These are phyloP conservation scores for Creolimax fragrantissima DNA, from an alignment of 78 protist species.

Conservation along the genomic window DNA sequence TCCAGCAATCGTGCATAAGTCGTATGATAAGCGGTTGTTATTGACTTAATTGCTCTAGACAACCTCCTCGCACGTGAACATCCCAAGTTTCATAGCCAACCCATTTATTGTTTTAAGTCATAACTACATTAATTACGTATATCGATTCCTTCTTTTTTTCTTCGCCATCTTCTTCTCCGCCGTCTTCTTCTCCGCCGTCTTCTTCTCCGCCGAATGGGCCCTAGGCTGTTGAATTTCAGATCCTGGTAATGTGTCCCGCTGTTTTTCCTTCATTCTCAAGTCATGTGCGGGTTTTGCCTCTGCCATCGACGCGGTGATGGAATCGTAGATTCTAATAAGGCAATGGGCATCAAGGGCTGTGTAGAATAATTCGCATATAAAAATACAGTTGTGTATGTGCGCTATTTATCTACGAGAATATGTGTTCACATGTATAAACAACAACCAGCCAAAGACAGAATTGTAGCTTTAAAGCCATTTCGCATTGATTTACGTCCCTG, in stretches of 20 bases:
- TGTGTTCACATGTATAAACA: background rate
- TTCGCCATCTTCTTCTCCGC: background rate
- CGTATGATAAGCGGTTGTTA: background rate
- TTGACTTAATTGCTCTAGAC: background rate
- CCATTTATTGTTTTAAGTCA: too few species aligned
- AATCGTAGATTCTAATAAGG: background rate
- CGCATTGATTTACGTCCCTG: background rate
- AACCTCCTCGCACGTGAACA: too few species aligned
- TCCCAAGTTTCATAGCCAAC: too few species aligned
- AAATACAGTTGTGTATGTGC: background rate
- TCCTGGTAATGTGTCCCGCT: background rate
- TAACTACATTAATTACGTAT: too few species aligned
- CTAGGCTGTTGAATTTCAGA: background rate
- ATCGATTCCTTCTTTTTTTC: background rate
- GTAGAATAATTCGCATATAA: background rate
- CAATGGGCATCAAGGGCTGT: background rate
- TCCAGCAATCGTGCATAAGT: background rate
- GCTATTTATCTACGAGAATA: background rate
- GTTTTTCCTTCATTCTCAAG: background rate
- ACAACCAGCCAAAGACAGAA: background rate
- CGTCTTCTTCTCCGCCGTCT: background rate
- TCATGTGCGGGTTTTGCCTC: background rate
- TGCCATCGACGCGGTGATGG: too few species aligned
- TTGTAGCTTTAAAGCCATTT: background rate
- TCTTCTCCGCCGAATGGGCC: background rate